A percentile compares a stretch with the other conserved stretches of the same genome.
These are phyloP conservation scores for Mycena vulgaris DNA, from an alignment of 768 basidiomycete genomes.

Conservation along the genomic window DNA sequence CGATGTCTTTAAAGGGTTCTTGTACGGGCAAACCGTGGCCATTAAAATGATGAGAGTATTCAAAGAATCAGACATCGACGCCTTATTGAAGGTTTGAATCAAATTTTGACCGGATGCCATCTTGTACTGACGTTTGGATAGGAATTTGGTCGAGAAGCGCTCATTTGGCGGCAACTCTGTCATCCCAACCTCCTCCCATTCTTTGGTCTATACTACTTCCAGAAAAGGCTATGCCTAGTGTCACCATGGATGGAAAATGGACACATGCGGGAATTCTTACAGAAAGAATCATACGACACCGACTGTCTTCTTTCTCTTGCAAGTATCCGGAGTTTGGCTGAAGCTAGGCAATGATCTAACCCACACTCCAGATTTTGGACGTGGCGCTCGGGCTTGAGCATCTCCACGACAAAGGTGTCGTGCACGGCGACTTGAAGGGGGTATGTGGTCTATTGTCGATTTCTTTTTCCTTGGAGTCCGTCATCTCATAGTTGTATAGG, in stretches of 20 bases:
- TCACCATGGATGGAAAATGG: conserved; percentile 50
- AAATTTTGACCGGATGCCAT: neutral
- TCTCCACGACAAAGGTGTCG: conserved; percentile 29
- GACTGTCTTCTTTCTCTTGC: conserved; percentile 21
- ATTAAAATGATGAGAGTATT: conserved; percentile 20
- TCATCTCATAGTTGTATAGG: conserved; percentile 41
- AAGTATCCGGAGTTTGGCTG: neutral
- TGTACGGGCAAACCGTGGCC: neutral
- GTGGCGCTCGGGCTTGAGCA: conserved; percentile 36
- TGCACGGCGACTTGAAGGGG: conserved; percentile 42
- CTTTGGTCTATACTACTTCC: conserved; percentile 36
- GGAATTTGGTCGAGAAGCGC: conserved; percentile 34
- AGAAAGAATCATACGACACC: neutral
- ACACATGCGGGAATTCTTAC: conserved; percentile 38
- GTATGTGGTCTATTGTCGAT: no score
- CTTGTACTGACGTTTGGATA: neutral
- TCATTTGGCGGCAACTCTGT: conserved; percentile 38
- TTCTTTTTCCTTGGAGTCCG: no score
- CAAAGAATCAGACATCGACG: neutral
- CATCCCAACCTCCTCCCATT: conserved; percentile 42
- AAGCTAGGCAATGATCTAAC: neutral
- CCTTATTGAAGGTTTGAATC: neutral
- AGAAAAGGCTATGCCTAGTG: conserved; percentile 39
- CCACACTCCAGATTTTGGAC: conserved; percentile 30
- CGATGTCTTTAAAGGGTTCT: conserved; percentile 1